Base-by-base conservation (phyloP, 2,329 filamentous ascomycete species). In the Colletotrichum destructivum region DNA sequence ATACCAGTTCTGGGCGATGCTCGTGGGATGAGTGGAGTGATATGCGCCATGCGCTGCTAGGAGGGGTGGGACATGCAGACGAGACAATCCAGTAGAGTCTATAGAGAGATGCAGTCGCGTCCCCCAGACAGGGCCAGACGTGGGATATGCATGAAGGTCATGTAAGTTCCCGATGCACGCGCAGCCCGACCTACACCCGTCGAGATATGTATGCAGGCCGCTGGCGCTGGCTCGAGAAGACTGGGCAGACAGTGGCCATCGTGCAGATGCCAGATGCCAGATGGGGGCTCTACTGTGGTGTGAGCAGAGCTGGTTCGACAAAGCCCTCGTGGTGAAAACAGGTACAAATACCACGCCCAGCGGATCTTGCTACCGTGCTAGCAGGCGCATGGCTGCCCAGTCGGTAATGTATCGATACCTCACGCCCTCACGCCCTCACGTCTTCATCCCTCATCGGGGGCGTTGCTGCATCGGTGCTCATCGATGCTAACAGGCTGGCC, bases 361-460 rank as follows among this genome's bases (percentile, higher is more conserved):
- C 6, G n/a, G 42, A 54, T 12, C 49, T 57, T 35, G 44, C 12
- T 44, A 40, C 44, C 42, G 71, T 76, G 71, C 74, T 77, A 76
- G 76, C 66, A 75, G 76, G 80, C 71, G 80, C 78, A 79, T 81
- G 68, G 80, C 79, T 82, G 79, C 80, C 80, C 80, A 81, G 81
- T 73, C 57, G 42, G 16, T 75, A 75, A 78, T 77, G 81, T 82
- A 82, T 77, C 76, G 74, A 77, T 79, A 78, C n/a, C n/a, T n/a
- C n/a, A n/a, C n/a, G n/a, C n/a, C 77, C 77, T 78, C 66, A 74
- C n/a, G 16, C 38, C 31, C 18, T 35, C 9, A 35, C 31, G 31
- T 11, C 31, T 35, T 35, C 31, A 9, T 35, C 31, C 31, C 31
- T 62, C 18, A 21, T 21, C 42, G 59, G 62, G 38, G 44, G 47